Base-by-base conservation (phyloP, 2,329 filamentous ascomycete species). In the Talaromyces sp. region DNA sequence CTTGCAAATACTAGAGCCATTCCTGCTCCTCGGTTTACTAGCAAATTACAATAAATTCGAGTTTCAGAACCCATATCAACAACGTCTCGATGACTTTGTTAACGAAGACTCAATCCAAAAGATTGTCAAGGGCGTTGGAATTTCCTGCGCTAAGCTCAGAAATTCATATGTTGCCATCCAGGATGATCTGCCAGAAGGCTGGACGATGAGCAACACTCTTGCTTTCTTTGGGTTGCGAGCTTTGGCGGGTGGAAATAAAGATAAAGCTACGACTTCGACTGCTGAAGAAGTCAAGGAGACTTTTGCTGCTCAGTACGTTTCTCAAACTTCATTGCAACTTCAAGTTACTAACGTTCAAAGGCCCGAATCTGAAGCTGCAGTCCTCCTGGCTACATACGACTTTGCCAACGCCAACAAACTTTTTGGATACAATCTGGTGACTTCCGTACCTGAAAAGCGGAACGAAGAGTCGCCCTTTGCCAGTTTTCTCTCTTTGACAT, bases 41-140 rank as follows among this genome's bases (percentile, higher is more conserved):
- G 91, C 92, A 69, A 99, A 98, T 79, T 98, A 98, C 84, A 98
- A 99, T 85, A 99, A 98, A 77, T 99, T 99, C 73, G 95, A 99
- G 78, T 94, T 96, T 65, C 93, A 97, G 75, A 99, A 99, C 71
- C 94, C 94, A 0, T 99, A 99, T 72, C 90, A 95, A 72, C 82
- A 96, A 68, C 90, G 94, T 33, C 85, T 99, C 16, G 93, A 94
- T 71, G 93, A 98, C 76, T 98, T 98, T 77, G 92, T 97, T 72
- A 97, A 99, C 74, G 93, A 98, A 73, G 82, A 85, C 0, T 90
- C 90, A 2, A 97, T 98, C 71, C 86, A 89, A 66, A 92, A 91
- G 73, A 91, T 97, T 68, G 87, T 96, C 52, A 83, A 83, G 59
- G 90, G 90, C 65, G 86, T 97, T 24, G 92, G 93, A 2, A 81